Evolutionary conservation across 192 early-diverging fungal species (phyloP).

Genomic region (Coemansia aciculifera): DNA sequence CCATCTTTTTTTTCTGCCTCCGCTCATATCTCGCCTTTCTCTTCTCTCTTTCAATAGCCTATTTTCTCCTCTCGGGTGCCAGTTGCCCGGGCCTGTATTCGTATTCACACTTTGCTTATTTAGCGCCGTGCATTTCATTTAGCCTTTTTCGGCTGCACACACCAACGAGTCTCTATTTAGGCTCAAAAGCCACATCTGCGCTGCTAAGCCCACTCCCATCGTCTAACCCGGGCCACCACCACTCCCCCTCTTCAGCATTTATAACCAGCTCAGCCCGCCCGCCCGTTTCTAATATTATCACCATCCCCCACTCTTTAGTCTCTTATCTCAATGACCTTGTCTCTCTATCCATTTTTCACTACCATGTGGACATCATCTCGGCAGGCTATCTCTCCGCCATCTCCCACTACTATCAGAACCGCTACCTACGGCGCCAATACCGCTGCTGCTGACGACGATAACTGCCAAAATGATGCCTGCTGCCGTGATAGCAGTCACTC

Average conservation of each 20-base stretch:
- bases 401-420: background rate
- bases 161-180: conserved; percentile 14
- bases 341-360: conserved; percentile 6
- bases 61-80: background rate
- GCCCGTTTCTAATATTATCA: background rate
- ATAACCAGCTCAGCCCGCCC: conserved; percentile 2
- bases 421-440: background rate
- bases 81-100: conserved; percentile 1
- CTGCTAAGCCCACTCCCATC: conserved; percentile 3
- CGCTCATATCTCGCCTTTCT: background rate
- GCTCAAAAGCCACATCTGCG: conserved; percentile 12
- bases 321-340: conserved; percentile 4
- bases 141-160: conserved; percentile 9
- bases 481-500: background rate
- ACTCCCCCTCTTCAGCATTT: background rate
- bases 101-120: background rate
- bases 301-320: background rate
- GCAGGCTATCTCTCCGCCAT: background rate
- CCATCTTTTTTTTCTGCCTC: background rate
- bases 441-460: background rate
- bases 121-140: conserved; percentile 10
- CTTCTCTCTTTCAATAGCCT: background rate
- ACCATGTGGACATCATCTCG: conserved; percentile 6
- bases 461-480: background rate
- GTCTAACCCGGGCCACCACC: background rate